A percentile compares a stretch with the other conserved stretches of the same genome.
Evolutionary conservation across 352 stramenopile species (phyloP).

Genomic region (Discostella stelligera): DNA sequence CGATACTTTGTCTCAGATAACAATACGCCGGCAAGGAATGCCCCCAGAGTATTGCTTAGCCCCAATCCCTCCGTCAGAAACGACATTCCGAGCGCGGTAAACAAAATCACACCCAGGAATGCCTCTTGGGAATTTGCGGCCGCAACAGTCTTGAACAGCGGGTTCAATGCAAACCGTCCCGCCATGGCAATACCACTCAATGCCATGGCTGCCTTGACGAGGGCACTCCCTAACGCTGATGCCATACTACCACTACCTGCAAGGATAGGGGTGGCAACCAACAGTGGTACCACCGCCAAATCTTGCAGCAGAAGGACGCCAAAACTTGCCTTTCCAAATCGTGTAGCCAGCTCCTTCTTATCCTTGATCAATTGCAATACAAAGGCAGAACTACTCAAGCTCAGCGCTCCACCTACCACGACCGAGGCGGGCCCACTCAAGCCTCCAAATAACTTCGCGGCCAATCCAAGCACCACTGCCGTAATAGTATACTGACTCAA

Average conservation of each 20-base stretch:
- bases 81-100: constrained; percentile 86
- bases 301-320: constrained; percentile 87
- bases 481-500: constrained; percentile 83
- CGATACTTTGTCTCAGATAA: constrained; percentile 87
- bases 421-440: constrained; percentile 70
- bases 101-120: constrained; percentile 85
- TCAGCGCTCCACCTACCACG: constrained; percentile 83
- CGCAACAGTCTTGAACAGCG: constrained; percentile 85
- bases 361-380: constrained; percentile 86
- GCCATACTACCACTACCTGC: constrained; percentile 76
- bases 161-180: constrained; percentile 83
- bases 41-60: constrained; percentile 86
- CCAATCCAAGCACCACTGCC: constrained; percentile 44
- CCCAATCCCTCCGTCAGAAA: constrained; percentile 87
- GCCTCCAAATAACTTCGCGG: constrained; percentile 60
- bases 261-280: constrained; percentile 86
- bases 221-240: constrained; percentile 74
- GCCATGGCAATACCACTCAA: constrained; percentile 82
- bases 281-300: constrained; percentile 85
- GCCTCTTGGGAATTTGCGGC: constrained; percentile 84
- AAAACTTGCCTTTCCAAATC: constrained; percentile 85
- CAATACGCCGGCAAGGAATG: constrained; percentile 86
- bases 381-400: constrained; percentile 84
- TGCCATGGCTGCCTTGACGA: constrained; percentile 83
- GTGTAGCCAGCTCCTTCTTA: constrained; percentile 80